Percentiles rank a stretch among this genome's conserved stretches.
Conservation (phyloP, 805 yeast species). For the Groenewaldozyma salmanticensis region DNA sequence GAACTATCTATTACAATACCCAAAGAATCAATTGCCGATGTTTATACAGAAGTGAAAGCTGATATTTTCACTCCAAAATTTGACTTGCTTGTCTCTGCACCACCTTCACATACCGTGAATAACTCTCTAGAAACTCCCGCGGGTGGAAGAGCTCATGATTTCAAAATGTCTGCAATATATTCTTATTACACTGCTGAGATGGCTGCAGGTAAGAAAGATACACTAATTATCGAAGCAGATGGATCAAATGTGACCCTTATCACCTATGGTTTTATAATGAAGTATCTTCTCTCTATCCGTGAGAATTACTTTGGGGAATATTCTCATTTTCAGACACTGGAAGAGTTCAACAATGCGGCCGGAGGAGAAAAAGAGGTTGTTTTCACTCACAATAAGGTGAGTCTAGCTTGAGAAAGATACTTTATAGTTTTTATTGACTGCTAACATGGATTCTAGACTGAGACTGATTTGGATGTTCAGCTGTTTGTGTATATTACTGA, state of each 20-base stretch:
- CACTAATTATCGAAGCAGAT: conserved; percentile 50
- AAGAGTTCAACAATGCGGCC: conserved; percentile 50
- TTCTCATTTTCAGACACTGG: conserved; percentile 74
- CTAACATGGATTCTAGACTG: conserved; percentile 12
- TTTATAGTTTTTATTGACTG: neutral
- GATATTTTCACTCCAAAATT: conserved; percentile 40
- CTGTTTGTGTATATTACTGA: conserved; percentile 59
- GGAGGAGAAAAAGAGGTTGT: conserved; percentile 6
- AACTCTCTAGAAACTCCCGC: conserved; percentile 41
- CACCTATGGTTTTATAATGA: conserved; percentile 69
- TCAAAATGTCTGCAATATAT: conserved; percentile 56
- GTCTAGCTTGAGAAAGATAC: conserved; percentile 2
- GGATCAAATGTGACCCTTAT: conserved; percentile 61
- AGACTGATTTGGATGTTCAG: conserved; percentile 70
- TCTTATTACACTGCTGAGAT: conserved; percentile 42
- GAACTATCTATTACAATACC: conserved; percentile 47
- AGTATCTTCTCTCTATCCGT: conserved; percentile 62
- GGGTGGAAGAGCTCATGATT: conserved; percentile 57
- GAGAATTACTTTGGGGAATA: conserved; percentile 89
- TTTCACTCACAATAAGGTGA: conserved; percentile 8
- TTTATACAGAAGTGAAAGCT: conserved; percentile 17
- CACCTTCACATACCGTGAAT: conserved; percentile 85
- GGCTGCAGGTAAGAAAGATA: conserved; percentile 61
- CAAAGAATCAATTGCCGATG: conserved; percentile 30
- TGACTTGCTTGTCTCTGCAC: conserved; percentile 59